These are phyloP conservation scores for Fagus crenata DNA, from an alignment of 306 rosid species.

Conservation along the genomic window DNA sequence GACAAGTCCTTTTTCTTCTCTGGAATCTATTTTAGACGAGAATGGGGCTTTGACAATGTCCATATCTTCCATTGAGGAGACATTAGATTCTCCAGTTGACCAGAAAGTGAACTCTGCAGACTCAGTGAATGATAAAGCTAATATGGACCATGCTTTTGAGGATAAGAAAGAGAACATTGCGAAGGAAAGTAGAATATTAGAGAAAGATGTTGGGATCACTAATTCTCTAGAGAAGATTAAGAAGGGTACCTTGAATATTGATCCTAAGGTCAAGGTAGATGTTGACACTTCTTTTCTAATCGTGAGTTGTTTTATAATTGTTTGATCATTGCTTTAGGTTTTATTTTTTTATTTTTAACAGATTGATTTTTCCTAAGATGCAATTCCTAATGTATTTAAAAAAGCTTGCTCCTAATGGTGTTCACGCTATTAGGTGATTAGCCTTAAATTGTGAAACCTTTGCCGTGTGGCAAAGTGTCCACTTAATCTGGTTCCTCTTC, in stretches of 20 bases:
- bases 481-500: slow-evolving; percentile 3
- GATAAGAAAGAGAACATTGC: slow-evolving; percentile 33
- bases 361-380: not conserved
- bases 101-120: slow-evolving; percentile 34
- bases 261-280: slow-evolving; percentile 35
- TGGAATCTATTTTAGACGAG: slow-evolving; percentile 76
- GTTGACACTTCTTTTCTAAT: slow-evolving; percentile 33
- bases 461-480: not conserved
- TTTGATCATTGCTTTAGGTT: not conserved
- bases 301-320: slow-evolving; percentile 43
- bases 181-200: slow-evolving; percentile 32
- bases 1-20: slow-evolving; percentile 65
- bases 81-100: slow-evolving; percentile 27
- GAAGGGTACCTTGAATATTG: slow-evolving; percentile 35
- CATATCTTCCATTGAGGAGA: not conserved
- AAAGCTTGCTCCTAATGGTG: not conserved
- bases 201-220: slow-evolving; percentile 32
- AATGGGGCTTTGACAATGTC: slow-evolving; percentile 41
- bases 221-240: slow-evolving; percentile 41
- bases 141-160: slow-evolving; percentile 29
- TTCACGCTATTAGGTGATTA: not conserved
- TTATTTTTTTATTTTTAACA: not conserved
- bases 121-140: slow-evolving; percentile 52
- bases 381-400: not conserved
- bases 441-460: not conserved